Evolutionary conservation across 73 alveolate species (phyloP), one percentile per base, ranked within the genome.

Genomic region (Effrenium voratum): DNA sequence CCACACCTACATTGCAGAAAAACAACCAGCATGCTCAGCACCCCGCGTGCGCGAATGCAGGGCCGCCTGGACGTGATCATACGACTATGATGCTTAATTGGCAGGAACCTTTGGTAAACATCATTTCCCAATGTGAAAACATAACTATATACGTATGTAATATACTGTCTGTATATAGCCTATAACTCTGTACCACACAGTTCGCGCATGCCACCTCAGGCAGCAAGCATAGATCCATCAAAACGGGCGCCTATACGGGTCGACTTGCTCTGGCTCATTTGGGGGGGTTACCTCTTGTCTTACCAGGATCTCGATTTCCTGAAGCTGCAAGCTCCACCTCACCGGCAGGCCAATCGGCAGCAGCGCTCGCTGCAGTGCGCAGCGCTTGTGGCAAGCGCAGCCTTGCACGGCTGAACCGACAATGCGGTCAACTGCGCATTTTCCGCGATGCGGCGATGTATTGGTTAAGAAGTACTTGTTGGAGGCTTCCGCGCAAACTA

Each of bases 381-480:
- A 85, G 59, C 12, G 94, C 94, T 47, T 36, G 46, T 28, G 94
- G 94, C 80, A 85, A 32, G n/a, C 94, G 79, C n/a, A 32, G 94
- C 94, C 94, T 85, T 19, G 40, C n/a, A n/a, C n/a, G n/a, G n/a
- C n/a, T n/a, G n/a, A n/a, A n/a, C n/a, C n/a, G n/a, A n/a, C n/a
- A n/a, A n/a, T n/a, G n/a, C n/a, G n/a, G n/a, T n/a, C n/a, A n/a
- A n/a, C n/a, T n/a, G n/a, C n/a, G n/a, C n/a, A n/a, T n/a, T n/a
- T n/a, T n/a, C n/a, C n/a, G n/a, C n/a, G n/a, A n/a, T n/a, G n/a
- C n/a, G n/a, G n/a, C n/a, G n/a, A n/a, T n/a, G n/a, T n/a, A n/a
- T n/a, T n/a, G n/a, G n/a, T n/a, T n/a, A n/a, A n/a, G n/a, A n/a
- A n/a, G n/a, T n/a, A n/a, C n/a, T n/a, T n/a, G n/a, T n/a, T n/a